Percentiles rank a stretch among this genome's conserved stretches.
phyloP scores from a whole-genome alignment of 2,329 filamentous ascomycete genomes.

The Diplodia scrobiculata region DNA sequence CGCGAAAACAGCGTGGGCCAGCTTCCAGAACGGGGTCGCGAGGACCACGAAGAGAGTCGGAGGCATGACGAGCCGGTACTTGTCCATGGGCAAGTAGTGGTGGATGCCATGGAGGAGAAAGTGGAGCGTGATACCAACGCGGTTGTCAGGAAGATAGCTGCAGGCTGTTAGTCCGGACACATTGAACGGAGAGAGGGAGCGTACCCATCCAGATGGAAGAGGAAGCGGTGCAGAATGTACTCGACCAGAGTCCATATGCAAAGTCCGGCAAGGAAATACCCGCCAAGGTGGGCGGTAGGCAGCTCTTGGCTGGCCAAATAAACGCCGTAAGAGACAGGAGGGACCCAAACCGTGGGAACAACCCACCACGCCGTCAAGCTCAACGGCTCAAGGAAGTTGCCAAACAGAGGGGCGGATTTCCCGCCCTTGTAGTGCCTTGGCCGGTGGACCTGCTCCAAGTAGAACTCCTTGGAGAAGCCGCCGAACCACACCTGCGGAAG shows the following conservation, averaged over 20 bases:
- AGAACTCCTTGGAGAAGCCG: constrained; percentile 92
- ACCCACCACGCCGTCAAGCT: constrained; percentile 94
- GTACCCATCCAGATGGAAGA: constrained; percentile 93
- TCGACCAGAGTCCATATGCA: constrained; percentile 87
- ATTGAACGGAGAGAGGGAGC: constrained; percentile 41
- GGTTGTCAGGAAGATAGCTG: constrained; percentile 87
- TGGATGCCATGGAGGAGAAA: constrained; percentile 96
- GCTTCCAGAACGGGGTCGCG: constrained; percentile 86
- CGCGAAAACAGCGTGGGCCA: constrained; percentile 79
- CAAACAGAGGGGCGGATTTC: constrained; percentile 88
- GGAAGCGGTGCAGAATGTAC: constrained; percentile 81
- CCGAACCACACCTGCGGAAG: constrained; percentile 85
- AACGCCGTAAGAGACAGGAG: constrained; percentile 73
- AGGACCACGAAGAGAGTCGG: constrained; percentile 82
- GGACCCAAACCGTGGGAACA: constrained; percentile 81
- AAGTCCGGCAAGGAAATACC: constrained; percentile 70
- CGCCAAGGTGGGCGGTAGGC: neutral
- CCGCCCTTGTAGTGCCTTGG: constrained; percentile 95
- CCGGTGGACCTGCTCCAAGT: constrained; percentile 92
- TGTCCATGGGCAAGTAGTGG: constrained; percentile 99
- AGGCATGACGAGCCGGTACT: constrained; percentile 94
- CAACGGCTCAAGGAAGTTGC: constrained; percentile 97
- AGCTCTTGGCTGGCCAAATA: constrained; percentile 56
- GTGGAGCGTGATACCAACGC: constrained; percentile 80
- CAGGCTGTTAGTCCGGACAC: constrained; percentile 12